Evolutionary conservation across 169 alveolate genomes (phyloP), one percentile per base, ranked within the genome.

Genomic region (Babesia divergens): DNA sequence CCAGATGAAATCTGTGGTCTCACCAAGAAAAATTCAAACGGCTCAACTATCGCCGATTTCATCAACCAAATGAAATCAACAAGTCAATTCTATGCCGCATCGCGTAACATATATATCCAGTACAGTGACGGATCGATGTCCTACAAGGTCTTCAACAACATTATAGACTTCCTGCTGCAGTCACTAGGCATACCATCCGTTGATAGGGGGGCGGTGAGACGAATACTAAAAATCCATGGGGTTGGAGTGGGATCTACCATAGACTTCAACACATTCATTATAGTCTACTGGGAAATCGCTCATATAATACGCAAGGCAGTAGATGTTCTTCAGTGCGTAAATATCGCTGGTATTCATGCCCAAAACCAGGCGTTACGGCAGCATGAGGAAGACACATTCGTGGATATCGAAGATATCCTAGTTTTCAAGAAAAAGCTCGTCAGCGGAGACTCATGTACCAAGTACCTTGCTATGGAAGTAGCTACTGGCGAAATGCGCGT

Each of bases 211-310:
- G 50, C 82, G 14, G 52, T 62, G 5, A 74, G 38, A 16, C 46
- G 58, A 22, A 28, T 77, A 14, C 59, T 64, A 9, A 54, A 20
- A 3, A 37, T 52, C 6, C 67, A 77, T 35, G 71, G 68, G 14
- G 50, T 77, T 6, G 59, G 38, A 26, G 18, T 50, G 7, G 76
- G 67, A 18, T 22, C 76, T 2, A 3, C 51, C 1, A 31, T 77
- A 26, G 72, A 69, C 62, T 6, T 24, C 29, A 47, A 74, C n/a
- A 70, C 80, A 16, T 77, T 77, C 46, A 43, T 55, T 24, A 8
- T 66, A 32, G 28, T 64, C 75, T 77, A 77, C 34, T 77, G 86
- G 86, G 86, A 77, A 26, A 35, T 77, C 20, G 50, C 65, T 22
- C 80, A 77, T 32, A 16, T 53, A 6, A 22, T 77, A 1, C 5